Evolutionary conservation across 2,329 filamentous ascomycete species (phyloP).

Genomic region (Fusarium haematococcum): DNA sequence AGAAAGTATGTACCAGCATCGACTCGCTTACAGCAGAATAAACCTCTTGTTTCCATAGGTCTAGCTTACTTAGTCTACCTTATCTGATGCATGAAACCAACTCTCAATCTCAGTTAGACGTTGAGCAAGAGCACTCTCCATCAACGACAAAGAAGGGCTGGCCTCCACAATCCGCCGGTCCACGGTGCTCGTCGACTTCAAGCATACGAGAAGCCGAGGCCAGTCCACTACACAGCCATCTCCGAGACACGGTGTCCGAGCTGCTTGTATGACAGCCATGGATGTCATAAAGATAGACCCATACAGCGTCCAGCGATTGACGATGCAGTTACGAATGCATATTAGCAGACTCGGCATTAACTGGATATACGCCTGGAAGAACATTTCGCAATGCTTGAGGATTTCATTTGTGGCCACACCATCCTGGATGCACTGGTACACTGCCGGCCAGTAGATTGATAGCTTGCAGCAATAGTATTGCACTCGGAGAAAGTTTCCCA

Average conservation of each 20-base stretch:
- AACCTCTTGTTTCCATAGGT: not conserved
- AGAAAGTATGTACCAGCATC: not conserved
- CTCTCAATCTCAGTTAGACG: not conserved
- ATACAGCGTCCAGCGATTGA: not conserved
- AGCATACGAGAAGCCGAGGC: not conserved
- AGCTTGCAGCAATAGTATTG: constrained; percentile 1
- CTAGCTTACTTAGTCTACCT: not conserved
- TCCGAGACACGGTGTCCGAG: not conserved
- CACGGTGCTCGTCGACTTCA: not conserved
- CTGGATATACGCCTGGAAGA: constrained; percentile 2
- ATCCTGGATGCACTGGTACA: not conserved
- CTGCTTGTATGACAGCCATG: not conserved
- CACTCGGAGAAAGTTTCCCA: not conserved
- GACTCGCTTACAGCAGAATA: not conserved
- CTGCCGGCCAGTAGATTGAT: constrained; percentile 7
- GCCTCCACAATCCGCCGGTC: not conserved
- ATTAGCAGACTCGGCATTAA: not conserved
- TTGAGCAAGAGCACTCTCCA: not conserved
- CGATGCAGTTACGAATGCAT: not conserved
- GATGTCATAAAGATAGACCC: not conserved
- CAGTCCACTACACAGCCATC: not conserved
- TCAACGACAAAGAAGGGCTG: not conserved
- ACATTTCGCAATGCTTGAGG: not conserved
- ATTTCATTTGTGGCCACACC: not conserved
- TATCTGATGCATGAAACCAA: not conserved